A percentile compares a stretch with the other conserved stretches of the same genome.
phyloP scores from a whole-genome alignment of 176 grass and related monocot species.

The Elaeis guineensis region DNA sequence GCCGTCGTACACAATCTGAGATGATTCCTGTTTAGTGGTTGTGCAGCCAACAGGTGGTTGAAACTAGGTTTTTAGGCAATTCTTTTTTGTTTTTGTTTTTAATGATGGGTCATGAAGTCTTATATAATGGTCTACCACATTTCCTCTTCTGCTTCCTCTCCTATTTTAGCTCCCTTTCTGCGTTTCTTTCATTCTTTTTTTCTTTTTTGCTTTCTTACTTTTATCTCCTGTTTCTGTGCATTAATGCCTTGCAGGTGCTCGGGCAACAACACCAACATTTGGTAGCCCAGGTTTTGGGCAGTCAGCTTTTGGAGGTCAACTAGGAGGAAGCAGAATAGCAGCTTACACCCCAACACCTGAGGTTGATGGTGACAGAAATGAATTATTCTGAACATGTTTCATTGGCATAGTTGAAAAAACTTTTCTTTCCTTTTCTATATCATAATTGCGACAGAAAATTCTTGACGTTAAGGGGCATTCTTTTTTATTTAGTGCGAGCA shows the following conservation, averaged over 20 bases:
- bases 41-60: too few relatives aligned
- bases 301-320: constrained; percentile 47
- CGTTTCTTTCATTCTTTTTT: constrained; percentile 4
- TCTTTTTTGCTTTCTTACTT: constrained; percentile 13
- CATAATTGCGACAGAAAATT: too few relatives aligned
- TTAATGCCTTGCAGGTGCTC: constrained; percentile 49
- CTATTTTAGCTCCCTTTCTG: background rate
- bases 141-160: background rate
- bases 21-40: too few relatives aligned
- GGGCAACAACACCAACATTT: constrained; percentile 48
- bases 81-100: too few relatives aligned
- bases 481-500: too few relatives aligned
- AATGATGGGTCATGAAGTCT: too few relatives aligned
- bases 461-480: too few relatives aligned
- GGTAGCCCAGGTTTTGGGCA: constrained; percentile 57
- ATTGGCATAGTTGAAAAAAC: too few relatives aligned
- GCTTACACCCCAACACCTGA: constrained; percentile 64
- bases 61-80: too few relatives aligned
- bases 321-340: constrained; percentile 68
- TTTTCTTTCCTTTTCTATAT: too few relatives aligned
- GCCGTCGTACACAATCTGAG: too few relatives aligned
- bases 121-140: too few relatives aligned
- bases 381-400: background rate
- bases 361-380: constrained; percentile 43
- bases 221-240: constrained; percentile 8